Base-by-base conservation (phyloP, 345 rosid species). In the Lumnitzera littorea region DNA sequence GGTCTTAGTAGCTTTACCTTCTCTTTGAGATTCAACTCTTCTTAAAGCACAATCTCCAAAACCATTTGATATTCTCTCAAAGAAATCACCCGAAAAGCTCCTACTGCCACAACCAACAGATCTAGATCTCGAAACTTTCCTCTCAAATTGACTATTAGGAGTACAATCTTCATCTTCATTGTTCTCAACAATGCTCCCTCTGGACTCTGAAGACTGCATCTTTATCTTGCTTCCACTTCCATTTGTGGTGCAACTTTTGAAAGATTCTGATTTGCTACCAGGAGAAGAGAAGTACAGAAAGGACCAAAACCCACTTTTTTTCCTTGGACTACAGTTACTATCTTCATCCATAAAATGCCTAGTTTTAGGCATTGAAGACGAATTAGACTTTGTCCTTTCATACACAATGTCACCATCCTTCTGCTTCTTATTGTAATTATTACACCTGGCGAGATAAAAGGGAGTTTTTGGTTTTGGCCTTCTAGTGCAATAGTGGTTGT, bases 61-160 rank as follows among this genome's bases (percentile, higher is more conserved):
- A 53, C 99, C 99, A 47, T 91, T 94, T 9, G 99, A 91, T 62
- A 94, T 84, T 72, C 96, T 90, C 69, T 88, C 99, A 16, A 94
- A 91, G 72, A 94, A 91, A 54, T 94, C 99, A 12, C 97, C 97
- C 0, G 97, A 90, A 69, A 94, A 94, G 77, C 99, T 91, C 74
- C 96, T 68, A 85, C 95, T 90, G 24, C 99, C 99, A 57, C 99
- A 94, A 13, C 99, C 99, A 10, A 91, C 95, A 56, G 99, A 94
- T 81, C 99, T 88, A 70, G 99, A 94, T 78, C 99, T 84, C 4
- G 96, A 88, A 7, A 94, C 99, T 64, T 54, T 67, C 47, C 63
- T 60, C 23, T 55, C 67, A 46, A 24, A 54, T 7, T 48, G 56
- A 5, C 0, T 24, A 10, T 55, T 24, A 24, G 59, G 23, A 23